Evolutionary conservation across 1,284 basidiomycete species (phyloP).

Genomic region (Cryptococcus jaspeensis): DNA sequence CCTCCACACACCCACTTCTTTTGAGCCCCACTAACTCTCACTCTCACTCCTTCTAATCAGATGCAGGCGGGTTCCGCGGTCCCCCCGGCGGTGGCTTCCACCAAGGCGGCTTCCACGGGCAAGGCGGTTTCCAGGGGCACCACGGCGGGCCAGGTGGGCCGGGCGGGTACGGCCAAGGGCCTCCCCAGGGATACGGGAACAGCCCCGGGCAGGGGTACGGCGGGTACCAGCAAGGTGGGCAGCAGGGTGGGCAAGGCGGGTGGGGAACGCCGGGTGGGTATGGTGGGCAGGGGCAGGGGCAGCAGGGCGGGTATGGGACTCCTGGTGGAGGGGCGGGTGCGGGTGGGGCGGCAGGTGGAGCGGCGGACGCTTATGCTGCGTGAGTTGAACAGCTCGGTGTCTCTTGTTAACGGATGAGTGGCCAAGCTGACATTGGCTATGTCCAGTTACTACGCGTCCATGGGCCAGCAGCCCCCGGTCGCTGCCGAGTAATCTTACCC

Average conservation of each 20-base stretch:
- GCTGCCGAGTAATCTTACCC: no score
- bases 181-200: slow-evolving; percentile 14
- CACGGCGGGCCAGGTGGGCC: not conserved
- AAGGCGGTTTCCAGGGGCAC: slow-evolving; percentile 1
- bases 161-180: slow-evolving; percentile 7
- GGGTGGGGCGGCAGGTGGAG: slow-evolving; percentile 11
- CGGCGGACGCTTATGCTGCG: slow-evolving; percentile 42
- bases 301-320: slow-evolving; percentile 10
- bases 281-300: slow-evolving; percentile 8
- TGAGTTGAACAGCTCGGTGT: slow-evolving; percentile 27
- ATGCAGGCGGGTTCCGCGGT: slow-evolving; percentile 9
- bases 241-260: slow-evolving; percentile 7
- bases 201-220: slow-evolving; percentile 30
- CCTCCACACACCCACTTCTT: no score
- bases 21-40: no score
- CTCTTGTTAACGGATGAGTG: not conserved
- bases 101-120: slow-evolving; percentile 8
- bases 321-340: slow-evolving; percentile 11
- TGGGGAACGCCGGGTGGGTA: slow-evolving; percentile 1
- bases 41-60: not conserved
- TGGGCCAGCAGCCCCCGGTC: slow-evolving; percentile 22
- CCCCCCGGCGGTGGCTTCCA: slow-evolving; percentile 21
- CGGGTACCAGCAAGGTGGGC: slow-evolving; percentile 20
- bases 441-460: slow-evolving; percentile 33
- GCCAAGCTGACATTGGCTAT: not conserved